phyloP scores from a whole-genome alignment of 441 rosid genomes.

The Populus hybrid region DNA sequence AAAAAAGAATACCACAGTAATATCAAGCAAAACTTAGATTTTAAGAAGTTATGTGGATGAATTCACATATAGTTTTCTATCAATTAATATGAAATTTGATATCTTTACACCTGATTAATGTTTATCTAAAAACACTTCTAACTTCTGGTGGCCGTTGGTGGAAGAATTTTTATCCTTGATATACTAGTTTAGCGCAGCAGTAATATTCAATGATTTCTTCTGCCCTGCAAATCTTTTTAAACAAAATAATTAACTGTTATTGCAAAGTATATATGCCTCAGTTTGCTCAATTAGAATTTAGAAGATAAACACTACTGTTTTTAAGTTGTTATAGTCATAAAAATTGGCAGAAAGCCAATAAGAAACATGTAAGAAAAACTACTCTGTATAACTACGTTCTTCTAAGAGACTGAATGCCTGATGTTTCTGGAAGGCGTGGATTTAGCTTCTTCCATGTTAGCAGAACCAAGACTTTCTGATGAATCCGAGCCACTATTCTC shows the following conservation, averaged over 20 bases:
- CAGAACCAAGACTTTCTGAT: constrained; percentile 63
- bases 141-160: too few relatives aligned
- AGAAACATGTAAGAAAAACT: constrained; percentile 4
- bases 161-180: neutral
- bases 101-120: too few relatives aligned
- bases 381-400: constrained; percentile 8
- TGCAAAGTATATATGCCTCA: constrained; percentile 27
- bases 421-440: constrained; percentile 67
- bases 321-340: constrained; percentile 17
- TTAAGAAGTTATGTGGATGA: too few relatives aligned
- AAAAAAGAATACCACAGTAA: too few relatives aligned
- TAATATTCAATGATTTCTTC: neutral
- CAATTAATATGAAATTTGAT: too few relatives aligned
- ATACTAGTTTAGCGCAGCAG: neutral
- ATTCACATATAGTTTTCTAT: too few relatives aligned
- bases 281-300: constrained; percentile 19
- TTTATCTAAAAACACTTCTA: too few relatives aligned
- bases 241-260: neutral
- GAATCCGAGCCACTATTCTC: constrained; percentile 71
- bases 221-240: neutral
- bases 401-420: constrained; percentile 68
- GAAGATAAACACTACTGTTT: constrained; percentile 21
- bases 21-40: too few relatives aligned
- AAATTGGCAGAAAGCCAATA: neutral
- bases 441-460: constrained; percentile 45